Evolutionary conservation across 2,329 filamentous ascomycete species (phyloP).

Genomic region (Ascochyta koolunga): DNA sequence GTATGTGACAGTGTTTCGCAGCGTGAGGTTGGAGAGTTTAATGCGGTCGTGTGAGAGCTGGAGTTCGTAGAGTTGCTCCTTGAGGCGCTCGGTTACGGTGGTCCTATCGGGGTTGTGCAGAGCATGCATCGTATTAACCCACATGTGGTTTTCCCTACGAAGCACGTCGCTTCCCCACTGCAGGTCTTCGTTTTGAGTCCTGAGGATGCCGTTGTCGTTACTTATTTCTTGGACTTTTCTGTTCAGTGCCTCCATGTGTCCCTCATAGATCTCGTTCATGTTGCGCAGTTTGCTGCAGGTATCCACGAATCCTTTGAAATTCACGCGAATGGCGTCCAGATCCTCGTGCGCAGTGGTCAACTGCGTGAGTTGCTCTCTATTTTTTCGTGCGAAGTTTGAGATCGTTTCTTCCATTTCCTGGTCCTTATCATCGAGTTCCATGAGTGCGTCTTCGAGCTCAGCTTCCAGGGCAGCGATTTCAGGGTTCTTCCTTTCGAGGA

Average conservation of each 20-base stretch:
- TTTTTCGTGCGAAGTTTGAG: neutral
- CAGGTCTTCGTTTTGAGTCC: neutral
- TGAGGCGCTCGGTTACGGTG: neutral
- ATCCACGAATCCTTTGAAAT: no score
- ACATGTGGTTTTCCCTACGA: neutral
- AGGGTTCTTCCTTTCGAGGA: neutral
- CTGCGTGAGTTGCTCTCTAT: neutral
- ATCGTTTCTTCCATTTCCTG: neutral
- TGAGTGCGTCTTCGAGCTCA: neutral
- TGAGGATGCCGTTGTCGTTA: neutral
- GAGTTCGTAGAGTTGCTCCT: neutral
- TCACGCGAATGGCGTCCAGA: no score
- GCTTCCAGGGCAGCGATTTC: neutral
- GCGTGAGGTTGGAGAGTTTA: neutral
- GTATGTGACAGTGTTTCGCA: neutral
- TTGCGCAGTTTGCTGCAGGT: no score
- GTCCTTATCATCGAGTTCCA: neutral
- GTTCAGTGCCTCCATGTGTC: no score
- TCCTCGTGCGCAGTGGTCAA: no score
- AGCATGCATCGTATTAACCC: neutral
- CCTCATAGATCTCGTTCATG: no score
- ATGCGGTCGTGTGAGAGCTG: neutral
- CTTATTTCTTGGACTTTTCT: neutral
- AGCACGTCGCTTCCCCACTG: neutral
- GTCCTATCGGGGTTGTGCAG: neutral